Base-by-base conservation (phyloP, 2,329 filamentous ascomycete genomes). In the Trichoderma guizhouense region DNA sequence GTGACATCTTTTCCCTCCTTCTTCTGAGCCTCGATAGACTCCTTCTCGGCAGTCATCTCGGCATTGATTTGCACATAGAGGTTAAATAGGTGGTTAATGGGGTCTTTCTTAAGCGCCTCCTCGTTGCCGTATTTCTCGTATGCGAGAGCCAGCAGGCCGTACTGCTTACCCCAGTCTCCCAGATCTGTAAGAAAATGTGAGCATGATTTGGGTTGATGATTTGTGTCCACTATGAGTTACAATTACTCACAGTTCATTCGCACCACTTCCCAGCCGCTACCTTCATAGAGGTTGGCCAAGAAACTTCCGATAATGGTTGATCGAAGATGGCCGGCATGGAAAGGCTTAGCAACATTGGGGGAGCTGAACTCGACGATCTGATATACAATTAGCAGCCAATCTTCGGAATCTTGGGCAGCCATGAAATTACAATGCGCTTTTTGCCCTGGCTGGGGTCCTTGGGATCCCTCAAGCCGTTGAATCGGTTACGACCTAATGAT, bases 311-410 rank as follows among this genome's bases (percentile, higher is more conserved):
- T 94, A 78, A 94, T 94, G 47, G 92, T 95, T 76, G 90, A 92
- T 77, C 92, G 87, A 76, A 94, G 84, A 81, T 95, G 92, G 14
- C 92, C 91, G 51, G 92, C 92, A 79, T 94, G 92, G 84, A 94
- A 94, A 28, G 92, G 93, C 82, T 95, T 95, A 60, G 93, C 93
- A 72, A 96, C 94, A 80, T 96, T 96, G 65, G 93, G 93, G 8
- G 92, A 94, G 8, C 91, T 94, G 81, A 95, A 96, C 78, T 96
- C 93, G 76, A 96, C 88, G 66, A 96, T 88, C 78, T 78, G 53
- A 55, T 7, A 21, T 21, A 28, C 30, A 28, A 60, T 71, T 66
- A 71, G 61, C 28, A 53, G n/a, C 15, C 7, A 24, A 9, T 7
- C 18, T 30, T 12, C 0, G 0, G n/a, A 12, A 28, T 12, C n/a